Evolutionary conservation across 805 yeast species (phyloP).

Genomic region (Saturnispora silvae): DNA sequence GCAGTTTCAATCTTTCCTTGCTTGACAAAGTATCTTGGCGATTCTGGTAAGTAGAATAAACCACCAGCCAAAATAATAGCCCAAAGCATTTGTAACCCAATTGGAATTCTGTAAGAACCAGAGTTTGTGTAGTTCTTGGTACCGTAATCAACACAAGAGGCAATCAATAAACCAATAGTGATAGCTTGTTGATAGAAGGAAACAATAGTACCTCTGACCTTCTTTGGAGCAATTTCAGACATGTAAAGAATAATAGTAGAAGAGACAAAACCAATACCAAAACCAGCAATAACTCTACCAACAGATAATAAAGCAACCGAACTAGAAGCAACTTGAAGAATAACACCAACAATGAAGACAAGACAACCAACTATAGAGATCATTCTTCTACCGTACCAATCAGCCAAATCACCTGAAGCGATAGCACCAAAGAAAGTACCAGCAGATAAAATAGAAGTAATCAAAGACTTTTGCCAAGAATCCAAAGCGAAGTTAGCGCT

Average conservation of each 20-base stretch:
- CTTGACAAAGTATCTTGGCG: conserved; percentile 61
- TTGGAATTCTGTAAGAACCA: conserved; percentile 64
- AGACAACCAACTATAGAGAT: conserved; percentile 34
- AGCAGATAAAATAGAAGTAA: conserved; percentile 63
- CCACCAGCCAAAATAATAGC: conserved; percentile 54
- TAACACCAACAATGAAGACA: conserved; percentile 38
- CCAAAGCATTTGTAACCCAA: conserved; percentile 64
- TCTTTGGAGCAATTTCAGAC: conserved; percentile 69
- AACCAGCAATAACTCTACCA: conserved; percentile 67
- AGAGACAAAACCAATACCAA: conserved; percentile 70
- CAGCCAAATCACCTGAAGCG: conserved; percentile 44
- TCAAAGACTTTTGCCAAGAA: conserved; percentile 31
- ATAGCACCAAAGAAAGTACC: conserved; percentile 67
- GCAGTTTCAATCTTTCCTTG: conserved; percentile 50
- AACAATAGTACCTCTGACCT: conserved; percentile 70
- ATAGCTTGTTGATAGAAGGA: conserved; percentile 55
- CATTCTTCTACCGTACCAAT: conserved; percentile 36
- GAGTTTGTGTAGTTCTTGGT: conserved; percentile 41
- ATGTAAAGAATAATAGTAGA: conserved; percentile 71
- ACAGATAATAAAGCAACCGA: conserved; percentile 42
- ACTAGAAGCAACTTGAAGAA: conserved; percentile 36
- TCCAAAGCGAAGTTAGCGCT: conserved; percentile 17
- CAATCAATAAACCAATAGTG: conserved; percentile 64
- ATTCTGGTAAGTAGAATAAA: conserved; percentile 58
- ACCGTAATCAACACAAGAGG: conserved; percentile 62